Evolutionary conservation across 1,139 yeast species (phyloP), one percentile per base, ranked within the genome.

Genomic region (Candida sp.): DNA sequence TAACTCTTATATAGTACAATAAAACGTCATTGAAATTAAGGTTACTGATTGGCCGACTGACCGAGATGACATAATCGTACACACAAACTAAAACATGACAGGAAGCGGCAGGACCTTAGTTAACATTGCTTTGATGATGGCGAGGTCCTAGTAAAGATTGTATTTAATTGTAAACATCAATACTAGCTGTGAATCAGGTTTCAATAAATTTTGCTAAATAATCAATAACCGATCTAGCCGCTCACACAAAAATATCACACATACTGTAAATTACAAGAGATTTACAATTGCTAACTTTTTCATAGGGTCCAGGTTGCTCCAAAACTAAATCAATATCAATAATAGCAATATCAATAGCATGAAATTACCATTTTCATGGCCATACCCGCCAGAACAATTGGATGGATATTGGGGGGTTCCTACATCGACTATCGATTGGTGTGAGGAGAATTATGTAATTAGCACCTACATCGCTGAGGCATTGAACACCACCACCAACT

Each of bases 391-490:
- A 22, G 79, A 73, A 48, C 73, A 68, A 47, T 40, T 47, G 22
- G 48, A 63, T 38, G 79, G 79, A 8, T 73, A 53, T 53, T 74
- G 79, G 79, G 79, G 79, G 2, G 53, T 57, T n/a, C 75, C 76
- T 8, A 72, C 78, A 4, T 70, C 95, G 29, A 88, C 97, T 27
- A 90, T 90, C 43, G 97, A 90, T 58, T 90, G 97, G 97, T 90
- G 97, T 66, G 97, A 90, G 63, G 97, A 90, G 60, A 91, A 90
- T 66, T 90, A 90, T 60, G 93, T 89, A 8, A 87, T 90, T 7
- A 78, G 91, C n/a, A 74, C 73, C 19, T 90, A 85, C 56, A 74
- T 90, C 43, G 97, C 97, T n/a, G 97, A 90, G 61, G 84, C 88
- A 44, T 73, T 90, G 46, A 90, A 90, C 58, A 87, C 97, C 5